Evolutionary conservation across 1,139 yeast genomes (phyloP), one percentile per base, ranked within the genome.

Genomic region (Spencermartinsiella ligniputridi): DNA sequence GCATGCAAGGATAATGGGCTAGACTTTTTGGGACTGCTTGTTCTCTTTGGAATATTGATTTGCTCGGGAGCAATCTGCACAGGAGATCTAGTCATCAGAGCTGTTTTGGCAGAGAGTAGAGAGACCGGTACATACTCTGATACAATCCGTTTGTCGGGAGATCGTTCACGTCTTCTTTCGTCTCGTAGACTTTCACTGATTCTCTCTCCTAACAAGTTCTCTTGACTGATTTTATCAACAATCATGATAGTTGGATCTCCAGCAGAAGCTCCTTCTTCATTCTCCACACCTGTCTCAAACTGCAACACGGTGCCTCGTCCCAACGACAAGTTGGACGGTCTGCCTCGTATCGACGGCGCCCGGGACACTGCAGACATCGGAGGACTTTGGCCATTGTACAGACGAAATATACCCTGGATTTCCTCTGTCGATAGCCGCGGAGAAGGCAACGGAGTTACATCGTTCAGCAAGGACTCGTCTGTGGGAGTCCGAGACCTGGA

Each of bases 301-400:
- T 22, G 25, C 25, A 22, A 22, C 25, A 22, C 25, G 9, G 25
- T 8, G 9, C 9, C 25, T 6, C 9, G 11, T 11, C 25, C 11
- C 5, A 27, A 5, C 15, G 12, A n/a, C 5, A 27, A n/a, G 32
- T n/a, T 27, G 5, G 15, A 27, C 5, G 32, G 32, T 27, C 15
- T 27, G 12, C 32, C 32, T 15, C 32, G 32, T 15, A 27, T 6
- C 5, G 32, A 27, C 15, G 32, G 15, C 13, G 32, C 32, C 32
- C 32, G 32, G 15, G 32, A 27, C 32, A 27, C 32, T 6, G 32
- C 32, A 11, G 32, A 27, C 32, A n/a, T 27, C 13, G 32, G 32
- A 6, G 32, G 32, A n/a, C 32, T 27, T 15, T 27, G 32, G 32
- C 32, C 32, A n/a, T 27, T 27, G 15, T 27, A 27, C 32, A 6